These are phyloP conservation scores for Claviceps spartinae DNA, from an alignment of 2,329 filamentous ascomycete species.

Conservation along the genomic window DNA sequence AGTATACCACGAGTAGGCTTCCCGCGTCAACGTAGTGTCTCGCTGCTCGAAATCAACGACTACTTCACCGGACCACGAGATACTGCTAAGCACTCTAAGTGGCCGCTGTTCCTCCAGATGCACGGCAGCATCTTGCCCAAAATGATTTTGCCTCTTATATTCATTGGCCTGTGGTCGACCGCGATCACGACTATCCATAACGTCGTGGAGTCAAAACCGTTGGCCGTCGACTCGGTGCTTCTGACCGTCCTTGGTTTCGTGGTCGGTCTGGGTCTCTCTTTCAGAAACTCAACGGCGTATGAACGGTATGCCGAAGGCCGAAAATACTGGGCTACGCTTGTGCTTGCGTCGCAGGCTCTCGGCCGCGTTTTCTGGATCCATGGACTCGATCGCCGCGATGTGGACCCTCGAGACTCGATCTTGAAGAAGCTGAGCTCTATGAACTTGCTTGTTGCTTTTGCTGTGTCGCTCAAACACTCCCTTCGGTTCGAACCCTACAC, in stretches of 20 bases:
- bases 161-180: constrained; percentile 52
- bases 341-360: constrained; percentile 50
- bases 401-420: constrained; percentile 48
- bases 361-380: constrained; percentile 78
- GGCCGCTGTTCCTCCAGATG: constrained; percentile 61
- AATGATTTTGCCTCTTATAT: constrained; percentile 54
- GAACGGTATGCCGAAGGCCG: constrained; percentile 56
- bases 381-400: constrained; percentile 38
- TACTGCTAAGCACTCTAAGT: constrained; percentile 60
- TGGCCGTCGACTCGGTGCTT: constrained; percentile 30
- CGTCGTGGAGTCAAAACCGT: constrained; percentile 26
- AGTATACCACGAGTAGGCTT: background rate
- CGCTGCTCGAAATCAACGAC: constrained; percentile 37
- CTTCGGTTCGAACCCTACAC: constrained; percentile 74
- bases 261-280: constrained; percentile 64
- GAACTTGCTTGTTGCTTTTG: constrained; percentile 66
- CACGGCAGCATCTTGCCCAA: constrained; percentile 64
- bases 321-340: constrained; percentile 48
- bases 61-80: constrained; percentile 56
- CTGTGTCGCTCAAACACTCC: constrained; percentile 67
- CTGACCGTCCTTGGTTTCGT: constrained; percentile 72
- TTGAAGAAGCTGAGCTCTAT: constrained; percentile 60
- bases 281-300: constrained; percentile 65
- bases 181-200: constrained; percentile 41
- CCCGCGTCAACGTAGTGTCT: constrained; percentile 16